A percentile compares a stretch with the other conserved stretches of the same genome.
Evolutionary conservation across 441 rosid species (phyloP).

Genomic region (Monsonia emarginata): DNA sequence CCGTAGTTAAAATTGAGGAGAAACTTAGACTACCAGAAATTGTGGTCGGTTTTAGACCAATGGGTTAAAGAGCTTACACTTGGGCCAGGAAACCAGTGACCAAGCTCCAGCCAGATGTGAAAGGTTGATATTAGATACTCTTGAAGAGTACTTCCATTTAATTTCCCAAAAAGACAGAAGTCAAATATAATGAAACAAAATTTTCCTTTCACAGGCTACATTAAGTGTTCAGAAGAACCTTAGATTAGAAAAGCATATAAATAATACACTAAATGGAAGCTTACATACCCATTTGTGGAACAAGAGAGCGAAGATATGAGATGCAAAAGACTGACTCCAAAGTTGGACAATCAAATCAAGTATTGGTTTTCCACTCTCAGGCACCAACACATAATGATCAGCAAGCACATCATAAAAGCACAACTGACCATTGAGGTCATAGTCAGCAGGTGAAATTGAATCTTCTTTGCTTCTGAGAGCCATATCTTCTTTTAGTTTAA

Average conservation of each 20-base stretch:
- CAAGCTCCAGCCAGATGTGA: not conserved
- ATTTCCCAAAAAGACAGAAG: not conserved
- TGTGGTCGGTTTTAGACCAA: not conserved
- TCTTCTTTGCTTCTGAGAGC: conserved; percentile 58
- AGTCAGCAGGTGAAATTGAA: conserved; percentile 37
- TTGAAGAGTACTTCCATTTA: not conserved
- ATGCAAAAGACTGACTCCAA: conserved; percentile 98
- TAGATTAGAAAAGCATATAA: not conserved
- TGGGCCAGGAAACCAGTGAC: not conserved
- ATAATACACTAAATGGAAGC: conserved; percentile 4
- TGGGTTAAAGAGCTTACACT: not conserved
- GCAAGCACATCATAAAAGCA: conserved; percentile 89
- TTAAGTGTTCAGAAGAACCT: conserved; percentile 1
- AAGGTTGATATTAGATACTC: not conserved
- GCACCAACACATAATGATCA: conserved; percentile 54
- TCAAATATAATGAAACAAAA: not conserved
- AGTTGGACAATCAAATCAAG: conserved; percentile 83
- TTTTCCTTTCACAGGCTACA: conserved; percentile 1
- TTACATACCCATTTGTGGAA: conserved; percentile 83
- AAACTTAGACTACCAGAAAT: not conserved
- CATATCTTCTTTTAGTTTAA: conserved; percentile 58
- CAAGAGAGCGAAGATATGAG: conserved; percentile 70
- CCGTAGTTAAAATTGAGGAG: no score
- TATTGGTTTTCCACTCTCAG: conserved; percentile 59
- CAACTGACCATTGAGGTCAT: conserved; percentile 32